Base-by-base conservation (phyloP, 768 basidiomycete species). In the Agrocybe chaxingu region DNA sequence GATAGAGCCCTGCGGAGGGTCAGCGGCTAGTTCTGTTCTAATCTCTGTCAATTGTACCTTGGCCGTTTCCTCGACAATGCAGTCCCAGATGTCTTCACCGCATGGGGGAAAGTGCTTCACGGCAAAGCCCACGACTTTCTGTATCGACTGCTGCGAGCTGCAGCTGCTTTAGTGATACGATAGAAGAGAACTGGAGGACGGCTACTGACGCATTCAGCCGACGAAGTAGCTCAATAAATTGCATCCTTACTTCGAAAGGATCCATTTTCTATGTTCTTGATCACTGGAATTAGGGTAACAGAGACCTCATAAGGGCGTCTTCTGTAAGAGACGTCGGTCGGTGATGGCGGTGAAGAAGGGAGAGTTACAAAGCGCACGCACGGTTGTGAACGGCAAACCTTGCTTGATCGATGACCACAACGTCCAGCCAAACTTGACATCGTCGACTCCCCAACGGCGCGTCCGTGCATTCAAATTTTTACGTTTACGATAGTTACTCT, bases 21-120 rank as follows among this genome's bases (percentile, higher is more conserved):
- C 33, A 31, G 10, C 18, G 13, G 30, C 32, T 7, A 19, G 13
- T 33, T 42, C 41, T 36, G 11, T 35, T 11, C 35, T 9, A n/a
- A 16, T 7, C 4, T 33, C 41, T 33, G 38, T 29, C 6, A 7
- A 42, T 8, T 67, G 8, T 50, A 87, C 93, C 78, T 93, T 95
- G 64, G 89, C 84, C 56, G 87, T 92, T 70, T 95, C 91, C 63
- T 96, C 92, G 19, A 93, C 69, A 35, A 96, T 80, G 58, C 92
- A 95, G 58, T 95, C 92, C 94, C 93, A 96, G 8, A 96, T 67
- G 66, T 97, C 92, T 60, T 96, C 92, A 5, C 90, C 92, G 49
- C 92, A 94, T 50, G 79, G 79, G 4, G 85, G 74, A 47, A 87
- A 93, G 61, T 89, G 85, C 65, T 93, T 93, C 48, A 94, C 75